Conservation (phyloP, 2,329 filamentous ascomycete species). For the Lecanoromycetidae sp. region DNA sequence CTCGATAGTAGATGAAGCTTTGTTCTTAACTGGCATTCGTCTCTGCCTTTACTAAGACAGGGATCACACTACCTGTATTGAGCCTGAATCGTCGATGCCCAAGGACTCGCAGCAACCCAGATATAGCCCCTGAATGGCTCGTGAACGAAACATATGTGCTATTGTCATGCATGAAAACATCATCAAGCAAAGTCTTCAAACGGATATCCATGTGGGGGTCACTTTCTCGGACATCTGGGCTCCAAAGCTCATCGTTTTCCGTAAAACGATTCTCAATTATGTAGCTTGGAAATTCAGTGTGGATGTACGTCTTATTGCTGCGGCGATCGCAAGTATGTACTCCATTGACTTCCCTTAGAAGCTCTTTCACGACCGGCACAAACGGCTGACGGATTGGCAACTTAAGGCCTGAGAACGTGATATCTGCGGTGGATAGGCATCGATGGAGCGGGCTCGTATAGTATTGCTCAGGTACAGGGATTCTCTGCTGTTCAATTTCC, state of each 20-base stretch:
- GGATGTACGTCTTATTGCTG: slow-evolving; percentile 38
- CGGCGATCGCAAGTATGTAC: slow-evolving; percentile 51
- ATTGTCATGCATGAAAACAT: slow-evolving; percentile 39
- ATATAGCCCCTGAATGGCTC: slow-evolving; percentile 48
- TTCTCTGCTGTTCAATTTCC: slow-evolving; percentile 34
- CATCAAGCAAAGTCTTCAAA: slow-evolving; percentile 36
- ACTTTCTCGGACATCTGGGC: slow-evolving; percentile 37
- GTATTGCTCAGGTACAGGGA: slow-evolving; percentile 43
- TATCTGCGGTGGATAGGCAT: slow-evolving; percentile 44
- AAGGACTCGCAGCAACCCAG: slow-evolving; percentile 35
- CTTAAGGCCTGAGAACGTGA: slow-evolving; percentile 40
- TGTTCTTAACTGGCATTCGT: too few relatives aligned
- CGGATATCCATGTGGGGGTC: slow-evolving; percentile 37
- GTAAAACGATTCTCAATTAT: slow-evolving; percentile 41
- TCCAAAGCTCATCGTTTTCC: slow-evolving; percentile 44
- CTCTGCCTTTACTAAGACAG: slow-evolving; percentile 37
- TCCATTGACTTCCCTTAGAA: slow-evolving; percentile 47
- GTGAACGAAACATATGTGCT: slow-evolving; percentile 43
- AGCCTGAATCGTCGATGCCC: slow-evolving; percentile 29
- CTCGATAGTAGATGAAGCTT: too few relatives aligned
- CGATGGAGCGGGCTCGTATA: slow-evolving; percentile 47
- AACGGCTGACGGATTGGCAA: slow-evolving; percentile 38
- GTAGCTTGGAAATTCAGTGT: slow-evolving; percentile 37
- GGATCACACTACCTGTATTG: slow-evolving; percentile 40
- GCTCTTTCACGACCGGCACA: slow-evolving; percentile 45